These are phyloP conservation scores for Malassezia cuniculi DNA, from an alignment of 1,284 basidiomycete species.

Conservation along the genomic window DNA sequence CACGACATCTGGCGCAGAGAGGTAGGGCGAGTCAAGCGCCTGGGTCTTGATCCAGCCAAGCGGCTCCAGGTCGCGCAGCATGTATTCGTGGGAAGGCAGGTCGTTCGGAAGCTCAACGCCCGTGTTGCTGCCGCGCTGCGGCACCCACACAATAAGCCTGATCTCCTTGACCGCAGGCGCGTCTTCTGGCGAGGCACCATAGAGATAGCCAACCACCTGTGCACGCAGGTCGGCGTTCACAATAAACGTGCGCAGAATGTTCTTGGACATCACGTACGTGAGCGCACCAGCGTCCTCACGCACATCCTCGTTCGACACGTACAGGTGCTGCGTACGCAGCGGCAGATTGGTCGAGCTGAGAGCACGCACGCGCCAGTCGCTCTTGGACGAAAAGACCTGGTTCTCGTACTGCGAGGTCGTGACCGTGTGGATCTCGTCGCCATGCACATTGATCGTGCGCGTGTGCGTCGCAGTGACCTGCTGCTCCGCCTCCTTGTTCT, in stretches of 20 bases:
- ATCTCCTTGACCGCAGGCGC: constrained; percentile 98
- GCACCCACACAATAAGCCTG: constrained; percentile 88
- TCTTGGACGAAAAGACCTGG: constrained; percentile 92
- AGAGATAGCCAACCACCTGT: constrained; percentile 86
- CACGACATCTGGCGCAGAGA: constrained; percentile 86
- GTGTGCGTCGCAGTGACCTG: constrained; percentile 96
- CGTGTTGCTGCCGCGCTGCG: constrained; percentile 90
- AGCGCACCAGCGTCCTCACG: constrained; percentile 87
- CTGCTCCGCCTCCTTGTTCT: constrained; percentile 72
- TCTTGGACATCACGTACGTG: constrained; percentile 95
- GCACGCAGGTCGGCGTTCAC: constrained; percentile 85
- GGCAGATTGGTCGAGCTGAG: constrained; percentile 91
- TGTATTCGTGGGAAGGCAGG: constrained; percentile 80
- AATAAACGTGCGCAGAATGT: constrained; percentile 87
- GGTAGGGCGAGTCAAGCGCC: constrained; percentile 48
- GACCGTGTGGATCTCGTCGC: constrained; percentile 87
- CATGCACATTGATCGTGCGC: constrained; percentile 91
- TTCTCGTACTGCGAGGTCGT: constrained; percentile 98
- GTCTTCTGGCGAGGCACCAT: constrained; percentile 81
- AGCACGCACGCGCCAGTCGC: constrained; percentile 94
- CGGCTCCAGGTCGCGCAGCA: constrained; percentile 85
- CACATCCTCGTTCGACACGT: constrained; percentile 97
- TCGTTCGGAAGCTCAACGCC: constrained; percentile 73
- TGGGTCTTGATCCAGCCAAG: constrained; percentile 98
- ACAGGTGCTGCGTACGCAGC: constrained; percentile 91